Base-by-base conservation (phyloP, 371 early-diverging fungal genomes). In the Dinochytrium kinnereticum region DNA sequence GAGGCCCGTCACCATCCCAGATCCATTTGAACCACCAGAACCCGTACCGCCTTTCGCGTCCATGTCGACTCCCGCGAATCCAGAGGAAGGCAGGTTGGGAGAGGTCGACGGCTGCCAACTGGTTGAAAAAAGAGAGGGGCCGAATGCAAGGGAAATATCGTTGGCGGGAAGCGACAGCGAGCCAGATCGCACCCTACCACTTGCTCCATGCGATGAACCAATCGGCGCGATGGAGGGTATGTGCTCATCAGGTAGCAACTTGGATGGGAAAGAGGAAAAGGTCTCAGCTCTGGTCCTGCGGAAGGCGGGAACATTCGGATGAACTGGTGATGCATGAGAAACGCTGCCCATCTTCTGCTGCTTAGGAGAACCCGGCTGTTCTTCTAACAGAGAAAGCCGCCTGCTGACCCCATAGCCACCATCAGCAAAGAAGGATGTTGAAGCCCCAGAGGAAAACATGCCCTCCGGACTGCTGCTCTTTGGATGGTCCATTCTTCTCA, bases 271-370 rank as follows among this genome's bases (percentile, higher is more conserved):
- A 5, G 92, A 91, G 2, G 92, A 91, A 81, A 94, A 88, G 10
- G 94, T 94, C 38, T 92, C 94, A 19, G 94, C 93, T 69, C 94
- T 86, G 50, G 92, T 86, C 30, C 94, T 86, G 51, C 91, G 74
- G 33, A 69, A 53, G 1, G 64, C 55, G 13, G 72, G 61, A 24
- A 34, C 31, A 24, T 10, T 33, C 7, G 61, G 61, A 61, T 61
- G 61, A 37, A 61, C 61, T 34, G 61, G n/a, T 26, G 55, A 26
- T 5, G 24, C n/a, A 44, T 19, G 44, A 44, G 44, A 19, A 44
- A 44, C 7, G 44, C 44, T 44, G n/a, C n/a, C n/a, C n/a, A n/a
- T n/a, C n/a, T n/a, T 44, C 13, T 10, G 13, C 13, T 10, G 7
- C 26, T 61, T 3, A 13, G 34, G 3, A 34, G 37, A 61, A 7